Percentiles rank a stretch among this genome's conserved stretches.
phyloP scores from a whole-genome alignment of 805 yeast species.

The Maudiozyma pseudohumilis region DNA sequence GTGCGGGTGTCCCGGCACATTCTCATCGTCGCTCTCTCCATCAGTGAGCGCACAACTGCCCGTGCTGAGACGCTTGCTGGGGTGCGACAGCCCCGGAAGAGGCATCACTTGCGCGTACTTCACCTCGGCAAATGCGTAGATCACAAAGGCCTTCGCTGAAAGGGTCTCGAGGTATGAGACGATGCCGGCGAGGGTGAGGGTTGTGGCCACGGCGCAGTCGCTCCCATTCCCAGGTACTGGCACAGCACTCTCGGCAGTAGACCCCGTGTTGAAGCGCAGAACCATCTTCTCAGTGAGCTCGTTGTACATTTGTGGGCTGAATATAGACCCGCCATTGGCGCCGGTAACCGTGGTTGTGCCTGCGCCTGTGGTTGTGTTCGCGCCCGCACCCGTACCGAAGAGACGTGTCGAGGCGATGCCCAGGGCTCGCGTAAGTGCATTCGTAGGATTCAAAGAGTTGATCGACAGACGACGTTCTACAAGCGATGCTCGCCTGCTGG shows the following conservation, averaged over 20 bases:
- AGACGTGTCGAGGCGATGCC: conserved; percentile 80
- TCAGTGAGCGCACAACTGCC: conserved; percentile 31
- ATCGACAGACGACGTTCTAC: conserved; percentile 57
- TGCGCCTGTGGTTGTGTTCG: conserved; percentile 14
- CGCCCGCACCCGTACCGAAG: conserved; percentile 62
- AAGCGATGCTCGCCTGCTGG: conserved; percentile 48
- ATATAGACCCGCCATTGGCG: conserved; percentile 7
- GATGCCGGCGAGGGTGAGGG: conserved; percentile 14
- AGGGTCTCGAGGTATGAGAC: conserved; percentile 51
- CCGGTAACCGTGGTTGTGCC: conserved; percentile 19
- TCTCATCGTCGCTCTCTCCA: conserved; percentile 22
- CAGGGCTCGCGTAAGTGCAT: conserved; percentile 79
- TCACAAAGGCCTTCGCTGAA: conserved; percentile 86
- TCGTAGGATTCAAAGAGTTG: conserved; percentile 64
- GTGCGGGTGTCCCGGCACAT: not conserved
- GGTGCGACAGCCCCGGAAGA: not conserved
- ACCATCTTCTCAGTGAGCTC: conserved; percentile 27
- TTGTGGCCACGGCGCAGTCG: not conserved
- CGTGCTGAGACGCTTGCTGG: conserved; percentile 14
- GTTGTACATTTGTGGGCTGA: conserved; percentile 23
- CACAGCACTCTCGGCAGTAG: too few relatives aligned
- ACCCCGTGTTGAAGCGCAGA: conserved; percentile 20
- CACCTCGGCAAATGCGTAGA: conserved; percentile 80
- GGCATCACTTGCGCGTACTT: conserved; percentile 82
- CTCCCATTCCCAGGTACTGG: too few relatives aligned